These are phyloP conservation scores for Colletotrichum sp. DNA, from an alignment of 2,329 filamentous ascomycete species.

Conservation along the genomic window DNA sequence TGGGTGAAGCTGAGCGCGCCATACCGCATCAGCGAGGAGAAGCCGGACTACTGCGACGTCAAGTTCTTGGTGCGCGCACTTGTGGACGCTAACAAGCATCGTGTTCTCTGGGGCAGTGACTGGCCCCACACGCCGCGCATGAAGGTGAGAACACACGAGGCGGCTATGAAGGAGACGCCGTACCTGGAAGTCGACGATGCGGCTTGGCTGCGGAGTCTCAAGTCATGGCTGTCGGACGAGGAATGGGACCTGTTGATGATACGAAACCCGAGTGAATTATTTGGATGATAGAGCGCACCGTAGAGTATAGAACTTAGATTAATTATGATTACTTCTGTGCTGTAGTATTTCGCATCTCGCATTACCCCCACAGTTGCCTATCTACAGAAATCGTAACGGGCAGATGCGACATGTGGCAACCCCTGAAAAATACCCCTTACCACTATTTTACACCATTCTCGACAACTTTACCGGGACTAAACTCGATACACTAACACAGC, in stretches of 20 bases:
- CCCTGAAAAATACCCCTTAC: background rate
- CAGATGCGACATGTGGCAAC: background rate
- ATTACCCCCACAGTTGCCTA: background rate
- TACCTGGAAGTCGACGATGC: conserved; percentile 28
- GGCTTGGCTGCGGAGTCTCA: conserved; percentile 26
- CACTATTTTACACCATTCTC: accelerated
- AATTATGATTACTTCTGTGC: background rate
- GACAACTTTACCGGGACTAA: background rate
- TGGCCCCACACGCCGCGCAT: conserved; percentile 43
- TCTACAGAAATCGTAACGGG: background rate
- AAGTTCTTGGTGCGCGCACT: conserved; percentile 33
- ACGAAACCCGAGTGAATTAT: background rate
- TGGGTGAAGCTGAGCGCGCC: conserved; percentile 43
- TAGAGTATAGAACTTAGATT: background rate
- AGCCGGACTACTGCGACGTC: conserved; percentile 35
- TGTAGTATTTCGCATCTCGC: background rate
- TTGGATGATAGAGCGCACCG: background rate
- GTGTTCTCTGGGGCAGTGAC: conserved; percentile 42
- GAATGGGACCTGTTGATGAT: conserved; percentile 28
- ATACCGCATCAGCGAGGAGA: conserved; percentile 35
- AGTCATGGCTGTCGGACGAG: conserved; percentile 26
- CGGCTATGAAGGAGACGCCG: conserved; percentile 35
- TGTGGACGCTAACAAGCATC: conserved; percentile 34
- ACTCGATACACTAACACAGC: background rate
- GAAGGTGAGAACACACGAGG: conserved; percentile 37